Evolutionary conservation across 2,329 filamentous ascomycete species (phyloP).

Genomic region (Cladosporium colombiae): DNA sequence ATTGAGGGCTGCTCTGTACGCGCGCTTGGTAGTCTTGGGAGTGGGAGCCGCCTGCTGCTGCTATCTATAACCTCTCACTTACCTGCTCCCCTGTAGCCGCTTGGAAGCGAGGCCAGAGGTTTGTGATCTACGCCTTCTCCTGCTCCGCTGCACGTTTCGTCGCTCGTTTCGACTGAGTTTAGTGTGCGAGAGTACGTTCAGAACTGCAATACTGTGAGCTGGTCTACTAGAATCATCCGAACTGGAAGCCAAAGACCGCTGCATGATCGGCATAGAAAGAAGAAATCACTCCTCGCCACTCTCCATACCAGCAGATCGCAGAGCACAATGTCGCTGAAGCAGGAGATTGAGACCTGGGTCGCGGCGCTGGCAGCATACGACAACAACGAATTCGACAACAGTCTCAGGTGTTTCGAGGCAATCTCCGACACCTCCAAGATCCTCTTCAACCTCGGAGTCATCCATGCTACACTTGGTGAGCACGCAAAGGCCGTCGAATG

Average conservation of each 20-base stretch:
- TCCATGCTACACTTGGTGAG: constrained; percentile 92
- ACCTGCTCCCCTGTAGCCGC: constrained; percentile 12
- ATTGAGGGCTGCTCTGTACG: constrained; percentile 20
- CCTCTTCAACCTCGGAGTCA: constrained; percentile 96
- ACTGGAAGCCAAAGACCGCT: not conserved
- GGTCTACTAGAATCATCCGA: not conserved
- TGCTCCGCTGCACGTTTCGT: constrained; percentile 4
- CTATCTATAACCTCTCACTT: constrained; percentile 13
- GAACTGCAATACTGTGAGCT: not conserved
- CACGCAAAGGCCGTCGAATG: constrained; percentile 94
- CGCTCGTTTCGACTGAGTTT: constrained; percentile 9
- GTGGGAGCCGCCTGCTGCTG: constrained; percentile 1
- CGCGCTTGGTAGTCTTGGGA: constrained; percentile 20
- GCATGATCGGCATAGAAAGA: constrained; percentile 6
- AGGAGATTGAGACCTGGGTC: constrained; percentile 99
- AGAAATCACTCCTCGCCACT: not conserved
- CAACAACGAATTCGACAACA: constrained; percentile 94
- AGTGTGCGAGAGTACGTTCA: not conserved
- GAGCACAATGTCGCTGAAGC: constrained; percentile 51
- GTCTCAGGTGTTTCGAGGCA: constrained; percentile 76
- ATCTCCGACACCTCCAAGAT: constrained; percentile 98
- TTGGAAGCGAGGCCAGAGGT: constrained; percentile 8
- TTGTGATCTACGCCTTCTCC: constrained; percentile 17
- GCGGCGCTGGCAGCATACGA: constrained; percentile 88
- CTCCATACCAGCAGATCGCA: not conserved